These are phyloP conservation scores for Colletotrichum costaricense DNA, from an alignment of 2,329 filamentous ascomycete genomes.

Conservation along the genomic window DNA sequence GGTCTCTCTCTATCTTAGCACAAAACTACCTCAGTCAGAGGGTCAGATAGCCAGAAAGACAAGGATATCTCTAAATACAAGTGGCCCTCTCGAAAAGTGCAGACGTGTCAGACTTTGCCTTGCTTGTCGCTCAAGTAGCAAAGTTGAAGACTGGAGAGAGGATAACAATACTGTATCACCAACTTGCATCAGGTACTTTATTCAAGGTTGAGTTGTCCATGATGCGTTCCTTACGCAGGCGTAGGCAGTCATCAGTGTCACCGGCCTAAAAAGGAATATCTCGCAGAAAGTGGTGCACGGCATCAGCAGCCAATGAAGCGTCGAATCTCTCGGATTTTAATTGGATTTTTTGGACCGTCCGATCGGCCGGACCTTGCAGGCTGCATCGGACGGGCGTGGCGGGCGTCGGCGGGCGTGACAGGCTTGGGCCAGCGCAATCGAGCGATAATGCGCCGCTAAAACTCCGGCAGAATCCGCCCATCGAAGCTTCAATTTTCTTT, in stretches of 20 bases:
- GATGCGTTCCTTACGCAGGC: neutral
- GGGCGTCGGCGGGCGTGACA: too few relatives aligned
- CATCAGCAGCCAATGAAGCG: constrained; percentile 4
- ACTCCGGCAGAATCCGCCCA: constrained; percentile 26
- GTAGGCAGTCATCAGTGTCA: neutral
- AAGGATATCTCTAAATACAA: neutral
- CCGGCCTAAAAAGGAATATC: neutral
- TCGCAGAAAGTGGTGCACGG: constrained; percentile 14
- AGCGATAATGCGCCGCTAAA: constrained; percentile 34
- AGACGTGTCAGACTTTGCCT: neutral
- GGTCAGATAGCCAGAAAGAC: neutral
- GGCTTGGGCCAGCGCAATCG: neutral
- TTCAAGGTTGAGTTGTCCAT: neutral
- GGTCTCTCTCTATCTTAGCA: neutral
- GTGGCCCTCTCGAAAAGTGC: neutral
- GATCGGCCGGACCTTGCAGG: constrained; percentile 25
- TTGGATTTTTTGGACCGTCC: constrained; percentile 10
- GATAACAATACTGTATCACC: neutral
- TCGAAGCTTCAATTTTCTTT: constrained; percentile 37
- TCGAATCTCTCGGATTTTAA: neutral
- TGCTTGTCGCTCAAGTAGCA: neutral
- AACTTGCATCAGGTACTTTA: neutral
- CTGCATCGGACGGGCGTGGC: neutral
- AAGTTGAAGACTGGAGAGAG: neutral
- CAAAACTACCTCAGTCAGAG: neutral